A percentile compares a stretch with the other conserved stretches of the same genome.
Evolutionary conservation across 257 asterid genomes (phyloP).

Genomic region (Salvia hispanica): DNA sequence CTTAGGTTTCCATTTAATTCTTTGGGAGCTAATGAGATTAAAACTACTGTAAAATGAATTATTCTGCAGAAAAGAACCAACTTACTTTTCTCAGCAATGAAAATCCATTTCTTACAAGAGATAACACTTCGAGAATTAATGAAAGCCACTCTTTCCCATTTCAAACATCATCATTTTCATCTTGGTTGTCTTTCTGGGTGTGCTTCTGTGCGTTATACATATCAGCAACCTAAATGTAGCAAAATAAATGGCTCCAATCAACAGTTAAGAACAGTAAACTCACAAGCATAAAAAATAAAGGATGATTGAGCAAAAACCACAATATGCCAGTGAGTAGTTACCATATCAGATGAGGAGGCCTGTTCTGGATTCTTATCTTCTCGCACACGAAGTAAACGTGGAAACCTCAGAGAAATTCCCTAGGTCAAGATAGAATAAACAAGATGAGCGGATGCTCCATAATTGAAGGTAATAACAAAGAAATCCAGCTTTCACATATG

Average conservation of each 20-base stretch:
- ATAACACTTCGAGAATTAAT: conserved; percentile 28
- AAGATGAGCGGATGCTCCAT: conserved; percentile 17
- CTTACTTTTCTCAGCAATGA: conserved; percentile 30
- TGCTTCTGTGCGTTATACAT: conserved; percentile 76
- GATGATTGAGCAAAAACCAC: background rate
- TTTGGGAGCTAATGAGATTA: background rate
- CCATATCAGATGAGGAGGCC: conserved; percentile 87
- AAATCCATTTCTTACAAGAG: conserved; percentile 20
- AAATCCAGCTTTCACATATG: conserved; percentile 20
- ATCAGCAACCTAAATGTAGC: conserved; percentile 66
- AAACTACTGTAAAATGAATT: background rate
- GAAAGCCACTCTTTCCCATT: conserved; percentile 10
- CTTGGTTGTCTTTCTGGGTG: conserved; percentile 49
- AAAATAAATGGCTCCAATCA: conserved; percentile 23
- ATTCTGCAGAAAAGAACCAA: conserved; percentile 12
- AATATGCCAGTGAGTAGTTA: conserved; percentile 34
- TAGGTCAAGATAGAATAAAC: conserved; percentile 34
- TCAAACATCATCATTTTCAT: conserved; percentile 64
- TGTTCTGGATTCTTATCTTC: conserved; percentile 93
- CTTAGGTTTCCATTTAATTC: background rate
- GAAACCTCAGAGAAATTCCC: conserved; percentile 95
- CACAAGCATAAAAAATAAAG: conserved; percentile 11
- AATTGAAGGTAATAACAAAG: background rate
- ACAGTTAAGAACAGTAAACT: background rate
- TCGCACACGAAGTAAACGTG: conserved; percentile 78